Base-by-base conservation (phyloP, 108 stramenopile species). In the Conticribra weissflogii region DNA sequence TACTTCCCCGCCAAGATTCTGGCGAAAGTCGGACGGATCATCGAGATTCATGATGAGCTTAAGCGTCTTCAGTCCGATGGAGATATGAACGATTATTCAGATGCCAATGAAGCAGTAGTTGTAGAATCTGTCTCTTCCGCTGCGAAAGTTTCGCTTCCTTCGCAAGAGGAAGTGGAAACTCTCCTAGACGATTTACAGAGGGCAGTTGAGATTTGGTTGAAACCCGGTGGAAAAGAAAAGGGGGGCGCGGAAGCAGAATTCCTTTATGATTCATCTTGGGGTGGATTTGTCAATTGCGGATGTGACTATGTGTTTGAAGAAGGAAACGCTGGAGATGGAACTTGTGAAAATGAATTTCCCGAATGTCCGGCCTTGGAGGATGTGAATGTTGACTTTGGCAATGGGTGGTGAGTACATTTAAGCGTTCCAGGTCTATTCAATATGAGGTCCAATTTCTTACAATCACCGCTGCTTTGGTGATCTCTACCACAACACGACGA, bases 1-100 rank as follows among this genome's bases (percentile, higher is more conserved):
- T 98, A 98, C 77, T 98, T 98, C 74, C 83, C 88, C 9, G 65
- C 96, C 16, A 98, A 98, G 63, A 81, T 92, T 69, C 61, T 98
- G 16, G 93, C 96, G n/a, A 96, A 95, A 72, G 67, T 96, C 34
- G 91, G 85, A 16, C 90, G 98, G 0, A 90, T 96, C 65, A 71
- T 95, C 21, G 66, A 89, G 16, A 87, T 98, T 55, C 79, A 85
- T 19, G 71, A 92, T 59, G 96, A 98, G 66, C 66, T 97, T 22
- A 29, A 66, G 22, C 50, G 30, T 32, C 18, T 74, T 50, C 59
- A 68, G 63, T 79, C 57, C 18, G 63, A 55, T 30, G 81, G 72
- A 18, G 45, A 83, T 44, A 48, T 31, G 9, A 2, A 33, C 67
- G 27, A 27, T 31, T 71, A 81, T 28, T 58, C 68, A 16, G 59